Percentiles rank a stretch among this genome's conserved stretches.
These are phyloP conservation scores for Anthostomella pinea DNA, from an alignment of 2,329 filamentous ascomycete species.

Conservation along the genomic window DNA sequence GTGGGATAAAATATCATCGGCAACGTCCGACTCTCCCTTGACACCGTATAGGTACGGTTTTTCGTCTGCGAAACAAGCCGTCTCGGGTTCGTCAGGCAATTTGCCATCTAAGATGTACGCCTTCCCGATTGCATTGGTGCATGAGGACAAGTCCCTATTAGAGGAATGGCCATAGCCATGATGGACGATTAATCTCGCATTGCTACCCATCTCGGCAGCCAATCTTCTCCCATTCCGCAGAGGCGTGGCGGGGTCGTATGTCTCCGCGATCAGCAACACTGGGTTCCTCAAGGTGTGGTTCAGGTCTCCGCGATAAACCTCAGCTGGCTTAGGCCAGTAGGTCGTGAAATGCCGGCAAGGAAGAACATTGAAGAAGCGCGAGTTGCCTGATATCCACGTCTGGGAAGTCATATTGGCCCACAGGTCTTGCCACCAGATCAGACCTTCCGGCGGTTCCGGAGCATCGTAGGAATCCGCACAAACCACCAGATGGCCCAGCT, in stretches of 20 bases:
- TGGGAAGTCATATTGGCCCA: constrained; percentile 46
- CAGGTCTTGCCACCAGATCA: constrained; percentile 44
- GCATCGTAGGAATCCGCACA: constrained; percentile 47
- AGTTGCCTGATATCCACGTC: constrained; percentile 47
- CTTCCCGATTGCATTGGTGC: constrained; percentile 41
- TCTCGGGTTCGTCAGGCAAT: constrained; percentile 41
- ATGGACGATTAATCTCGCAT: constrained; percentile 46
- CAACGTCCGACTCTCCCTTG: constrained; percentile 16
- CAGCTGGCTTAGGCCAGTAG: constrained; percentile 45
- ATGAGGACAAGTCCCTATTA: constrained; percentile 42
- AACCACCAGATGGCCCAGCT: constrained; percentile 41
- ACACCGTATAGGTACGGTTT: constrained; percentile 46
- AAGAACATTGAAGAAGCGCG: constrained; percentile 43
- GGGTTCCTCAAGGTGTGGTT: constrained; percentile 43
- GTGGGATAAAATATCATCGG: background rate
- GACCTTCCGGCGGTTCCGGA: constrained; percentile 33
- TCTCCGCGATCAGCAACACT: constrained; percentile 46
- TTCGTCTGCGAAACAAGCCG: constrained; percentile 44
- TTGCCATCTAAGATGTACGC: constrained; percentile 40
- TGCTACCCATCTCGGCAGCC: constrained; percentile 43
- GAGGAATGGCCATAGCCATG: constrained; percentile 50
- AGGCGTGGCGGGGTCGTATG: constrained; percentile 50
- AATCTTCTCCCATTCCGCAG: constrained; percentile 46
- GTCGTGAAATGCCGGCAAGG: constrained; percentile 44
- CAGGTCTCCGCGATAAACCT: constrained; percentile 46